phyloP scores from a whole-genome alignment of 2,329 filamentous ascomycete species.

The Macrophomina pseudophaseolina region DNA sequence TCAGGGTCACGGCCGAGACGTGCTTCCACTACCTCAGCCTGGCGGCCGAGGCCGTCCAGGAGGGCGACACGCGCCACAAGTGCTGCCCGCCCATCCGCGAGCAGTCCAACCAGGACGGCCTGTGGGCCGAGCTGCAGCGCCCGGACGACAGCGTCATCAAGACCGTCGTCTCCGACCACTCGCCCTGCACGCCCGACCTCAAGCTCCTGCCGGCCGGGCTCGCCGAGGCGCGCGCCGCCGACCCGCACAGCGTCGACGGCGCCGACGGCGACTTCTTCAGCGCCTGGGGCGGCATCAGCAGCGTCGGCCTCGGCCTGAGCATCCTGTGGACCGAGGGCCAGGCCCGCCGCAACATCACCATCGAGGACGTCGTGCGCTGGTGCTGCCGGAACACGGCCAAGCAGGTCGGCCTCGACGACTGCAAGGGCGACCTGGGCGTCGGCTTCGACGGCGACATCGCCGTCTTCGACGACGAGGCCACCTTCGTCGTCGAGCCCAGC shows the following conservation, averaged over 20 bases:
- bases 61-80: constrained; percentile 91
- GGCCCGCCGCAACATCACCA: constrained; percentile 56
- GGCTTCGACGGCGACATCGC: constrained; percentile 91
- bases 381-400: constrained; percentile 85
- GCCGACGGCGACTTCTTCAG: constrained; percentile 84
- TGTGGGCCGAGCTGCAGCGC: constrained; percentile 79
- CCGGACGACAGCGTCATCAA: constrained; percentile 75
- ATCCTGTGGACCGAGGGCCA: constrained; percentile 83
- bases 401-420: constrained; percentile 82
- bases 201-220: constrained; percentile 82
- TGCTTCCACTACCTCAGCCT: constrained; percentile 94
- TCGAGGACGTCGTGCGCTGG: constrained; percentile 82
- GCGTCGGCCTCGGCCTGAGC: constrained; percentile 87
- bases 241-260: constrained; percentile 39
- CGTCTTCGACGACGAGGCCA: constrained; percentile 84
- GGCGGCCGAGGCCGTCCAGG: constrained; percentile 77
- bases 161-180: constrained; percentile 94
- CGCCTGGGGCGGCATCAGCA: constrained; percentile 95
- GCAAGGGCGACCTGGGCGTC: constrained; percentile 79
- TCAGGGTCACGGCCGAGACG: constrained; percentile 91
- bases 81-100: constrained; percentile 92
- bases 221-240: constrained; percentile 49
- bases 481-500: constrained; percentile 70
- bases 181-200: constrained; percentile 91
- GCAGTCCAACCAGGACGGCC: constrained; percentile 77